Base-by-base conservation (phyloP, 1,284 basidiomycete genomes). In the Cutaneotrichosporon cyanovorans region DNA sequence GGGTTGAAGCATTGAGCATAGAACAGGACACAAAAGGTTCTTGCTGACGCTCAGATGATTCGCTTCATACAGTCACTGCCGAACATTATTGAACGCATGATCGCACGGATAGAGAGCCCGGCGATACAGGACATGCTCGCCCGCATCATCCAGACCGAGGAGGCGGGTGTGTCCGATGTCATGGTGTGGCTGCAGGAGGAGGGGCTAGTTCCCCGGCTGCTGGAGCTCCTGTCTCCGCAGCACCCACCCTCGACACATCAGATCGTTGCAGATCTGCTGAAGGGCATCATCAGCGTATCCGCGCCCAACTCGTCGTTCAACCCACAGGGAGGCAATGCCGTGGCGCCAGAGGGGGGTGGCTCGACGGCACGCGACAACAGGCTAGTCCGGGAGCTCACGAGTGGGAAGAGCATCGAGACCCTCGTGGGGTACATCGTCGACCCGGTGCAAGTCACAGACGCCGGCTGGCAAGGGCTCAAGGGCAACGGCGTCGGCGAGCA, bases 271-370 rank as follows among this genome's bases (percentile, higher is more conserved):
- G 95, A 99, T 54, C 79, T 97, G 42, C 81, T 98, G 63, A 95
- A 95, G 70, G 85, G 85, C 45, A 90, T 97, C 58, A 91, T 98
- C 57, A 86, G 90, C 20, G 85, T 97, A 74, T 88, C 90, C 16
- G 86, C 90, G 1, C 89, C 91, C 4, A 56, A 56, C 48, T 85
- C 89, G 2, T 59, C 72, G 32, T 61, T 73, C 64, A 69, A 68
- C 53, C 71, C 58, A 30, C 66, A 80, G 78, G 48, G 84, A 76
- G 57, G 80, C 75, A 51, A 86, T 82, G 61, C 80, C 74, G 33
- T 72, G 78, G 45, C 63, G 40, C 59, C 62, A 53, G 80, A 81
- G 60, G 58, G 52, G 7, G 56, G 55, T 55, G 44, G 47, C 21
- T 42, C 56, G 3, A 61, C 62, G 2, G 56, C 60, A 16, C 54